A percentile compares a stretch with the other conserved stretches of the same genome.
Evolutionary conservation across 2,329 filamentous ascomycete species (phyloP).

Genomic region (Exophiala sp.): DNA sequence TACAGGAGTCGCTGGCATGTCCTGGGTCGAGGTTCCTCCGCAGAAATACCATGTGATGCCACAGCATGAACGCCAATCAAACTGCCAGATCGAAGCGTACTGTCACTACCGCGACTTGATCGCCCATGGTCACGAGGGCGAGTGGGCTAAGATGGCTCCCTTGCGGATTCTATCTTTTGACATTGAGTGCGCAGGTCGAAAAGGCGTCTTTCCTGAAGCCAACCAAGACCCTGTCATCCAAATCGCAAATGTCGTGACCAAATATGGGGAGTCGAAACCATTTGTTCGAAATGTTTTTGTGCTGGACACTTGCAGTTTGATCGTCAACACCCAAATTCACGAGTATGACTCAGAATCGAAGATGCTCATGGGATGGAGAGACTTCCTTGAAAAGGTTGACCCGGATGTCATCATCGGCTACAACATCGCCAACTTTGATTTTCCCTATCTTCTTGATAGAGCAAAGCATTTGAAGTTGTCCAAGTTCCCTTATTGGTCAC

Average conservation of each 20-base stretch:
- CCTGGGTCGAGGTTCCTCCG: conserved; percentile 83
- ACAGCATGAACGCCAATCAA: conserved; percentile 67
- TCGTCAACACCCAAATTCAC: conserved; percentile 89
- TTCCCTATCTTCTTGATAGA: conserved; percentile 86
- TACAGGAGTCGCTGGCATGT: conserved; percentile 89
- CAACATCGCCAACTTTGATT: conserved; percentile 98
- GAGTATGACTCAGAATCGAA: conserved; percentile 74
- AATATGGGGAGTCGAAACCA: conserved; percentile 90
- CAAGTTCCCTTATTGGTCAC: conserved; percentile 81
- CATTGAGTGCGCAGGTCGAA: conserved; percentile 96
- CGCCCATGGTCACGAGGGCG: conserved; percentile 79
- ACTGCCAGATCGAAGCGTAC: conserved; percentile 91
- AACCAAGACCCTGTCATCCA: conserved; percentile 92
- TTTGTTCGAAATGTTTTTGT: conserved; percentile 97
- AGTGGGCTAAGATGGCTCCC: conserved; percentile 98
- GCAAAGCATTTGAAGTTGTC: conserved; percentile 74
- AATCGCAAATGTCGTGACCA: conserved; percentile 91
- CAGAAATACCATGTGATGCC: conserved; percentile 66
- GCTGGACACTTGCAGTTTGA: conserved; percentile 81
- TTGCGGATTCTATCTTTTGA: conserved; percentile 91
- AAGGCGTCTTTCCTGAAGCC: conserved; percentile 93
- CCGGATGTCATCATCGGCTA: conserved; percentile 98
- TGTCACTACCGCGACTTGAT: conserved; percentile 78
- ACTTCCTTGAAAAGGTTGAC: conserved; percentile 84
- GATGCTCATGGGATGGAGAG: conserved; percentile 88